Conservation (phyloP, 257 asterid genomes). For the Ilex aquifolium region DNA sequence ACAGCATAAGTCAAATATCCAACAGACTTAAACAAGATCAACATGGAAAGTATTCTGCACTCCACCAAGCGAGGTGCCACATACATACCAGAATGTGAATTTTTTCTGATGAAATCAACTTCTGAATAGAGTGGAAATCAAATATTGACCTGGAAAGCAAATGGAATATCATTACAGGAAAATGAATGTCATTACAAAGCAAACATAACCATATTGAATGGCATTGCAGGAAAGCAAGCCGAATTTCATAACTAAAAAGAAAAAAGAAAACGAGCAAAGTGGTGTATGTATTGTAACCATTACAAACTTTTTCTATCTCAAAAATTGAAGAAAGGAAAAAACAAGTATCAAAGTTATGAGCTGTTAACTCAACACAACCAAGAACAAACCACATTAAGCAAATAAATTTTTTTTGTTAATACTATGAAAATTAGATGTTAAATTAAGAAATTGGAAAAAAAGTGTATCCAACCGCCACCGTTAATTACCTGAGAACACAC, state of each 20-base stretch:
- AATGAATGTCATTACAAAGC: constrained; percentile 5
- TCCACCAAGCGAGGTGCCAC: constrained; percentile 8
- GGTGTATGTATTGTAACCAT: too few species aligned
- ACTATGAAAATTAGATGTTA: too few species aligned
- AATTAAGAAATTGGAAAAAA: too few species aligned
- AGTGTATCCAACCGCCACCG: too few species aligned
- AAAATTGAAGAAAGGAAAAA: too few species aligned
- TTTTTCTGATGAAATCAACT: constrained; percentile 71
- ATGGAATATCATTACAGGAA: constrained; percentile 12
- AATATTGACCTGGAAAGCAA: constrained; percentile 70
- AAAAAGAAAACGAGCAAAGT: too few species aligned
- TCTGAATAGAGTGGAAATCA: constrained; percentile 81
- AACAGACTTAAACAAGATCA: constrained; percentile 6
- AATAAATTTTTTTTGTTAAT: neutral
- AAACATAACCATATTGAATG: constrained; percentile 11
- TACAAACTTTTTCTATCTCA: too few species aligned
- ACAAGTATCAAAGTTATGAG: too few species aligned
- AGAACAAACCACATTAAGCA: too few species aligned
- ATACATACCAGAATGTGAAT: constrained; percentile 78
- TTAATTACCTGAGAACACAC: too few species aligned
- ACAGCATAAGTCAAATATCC: constrained; percentile 4
- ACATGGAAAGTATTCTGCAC: constrained; percentile 6
- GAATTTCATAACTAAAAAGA: neutral
- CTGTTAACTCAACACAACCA: too few species aligned
- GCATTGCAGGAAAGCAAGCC: constrained; percentile 8